Evolutionary conservation across 192 early-diverging fungal species (phyloP), one percentile per base, ranked within the genome.

Genomic region (Coemansia sp.): DNA sequence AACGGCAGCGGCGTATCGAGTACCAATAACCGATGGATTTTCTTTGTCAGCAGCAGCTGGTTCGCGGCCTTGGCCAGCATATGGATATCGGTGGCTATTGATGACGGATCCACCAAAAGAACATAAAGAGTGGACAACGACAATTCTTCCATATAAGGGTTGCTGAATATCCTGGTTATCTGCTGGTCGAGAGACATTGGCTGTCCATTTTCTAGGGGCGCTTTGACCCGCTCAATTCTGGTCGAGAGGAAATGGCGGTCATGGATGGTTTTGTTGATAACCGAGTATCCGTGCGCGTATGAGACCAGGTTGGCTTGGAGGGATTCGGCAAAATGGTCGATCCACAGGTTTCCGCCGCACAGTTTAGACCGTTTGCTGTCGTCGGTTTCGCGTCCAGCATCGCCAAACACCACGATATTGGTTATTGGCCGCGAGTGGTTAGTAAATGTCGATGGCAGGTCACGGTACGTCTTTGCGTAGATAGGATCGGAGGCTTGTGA

Each of bases 271-370:
- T 63, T 45, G 17, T 48, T 55, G 17, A 32, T 45, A 5, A 76
- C 51, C 5, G 64, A 7, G 54, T 76, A 76, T 0, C 59, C 74
- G 28, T 76, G 74, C 0, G 74, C 74, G 34, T 67, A 62, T 2
- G 68, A 70, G 4, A 65, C n/a, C 15, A 76, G 43, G 33, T 70
- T 68, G 2, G 74, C 74, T 34, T 59, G 41, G 9, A 76, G 74
- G 0, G 68, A 57, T 17, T 76, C 64, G n/a, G 74, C 68, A 12
- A 76, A 15, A 51, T 76, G 74, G 28, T 76, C 74, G 15, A 76
- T 71, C 74, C 74, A 76, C 34, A 76, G 45, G 20, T 66, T 66
- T 41, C 74, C 74, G 33, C 74, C 74, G 18, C 74, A 76, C 2
- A 76, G 53, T 36, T 67, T 70, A 17, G 74, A 59, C 1, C 74